phyloP scores from a whole-genome alignment of 176 grass and related monocot species.

The Guadua angustifolia region DNA sequence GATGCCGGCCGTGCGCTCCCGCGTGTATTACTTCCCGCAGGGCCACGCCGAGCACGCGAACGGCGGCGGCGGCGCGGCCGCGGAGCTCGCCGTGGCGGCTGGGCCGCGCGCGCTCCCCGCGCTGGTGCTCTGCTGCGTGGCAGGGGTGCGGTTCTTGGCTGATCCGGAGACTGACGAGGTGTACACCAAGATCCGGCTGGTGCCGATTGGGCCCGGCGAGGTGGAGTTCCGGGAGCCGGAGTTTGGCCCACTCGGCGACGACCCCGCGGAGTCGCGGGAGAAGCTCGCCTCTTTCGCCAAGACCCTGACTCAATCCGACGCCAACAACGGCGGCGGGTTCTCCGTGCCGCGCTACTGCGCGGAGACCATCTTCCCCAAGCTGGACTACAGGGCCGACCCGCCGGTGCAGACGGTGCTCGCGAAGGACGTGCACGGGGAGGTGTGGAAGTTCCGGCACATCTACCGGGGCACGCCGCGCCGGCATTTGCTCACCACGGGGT shows the following conservation, averaged over 20 bases:
- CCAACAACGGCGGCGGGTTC: conserved; percentile 77
- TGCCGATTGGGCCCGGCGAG: conserved; percentile 48
- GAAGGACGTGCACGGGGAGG: conserved; percentile 64
- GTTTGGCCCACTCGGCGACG: conserved; percentile 1
- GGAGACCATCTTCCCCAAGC: conserved; percentile 69
- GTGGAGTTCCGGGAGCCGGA: conserved; percentile 35
- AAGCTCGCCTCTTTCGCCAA: conserved; percentile 55
- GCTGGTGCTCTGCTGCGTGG: conserved; percentile 59
- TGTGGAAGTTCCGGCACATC: conserved; percentile 78
- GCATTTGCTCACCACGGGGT: conserved; percentile 72
- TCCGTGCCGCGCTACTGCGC: conserved; percentile 79
- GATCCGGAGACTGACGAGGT: conserved; percentile 84
- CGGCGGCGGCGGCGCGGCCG: conserved; percentile 11
- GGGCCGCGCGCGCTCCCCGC: conserved; percentile 49
- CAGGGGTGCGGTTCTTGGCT: conserved; percentile 65
- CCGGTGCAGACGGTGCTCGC: conserved; percentile 63
- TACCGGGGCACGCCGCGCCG: conserved; percentile 72
- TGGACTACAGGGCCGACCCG: conserved; percentile 61
- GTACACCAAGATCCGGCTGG: conserved; percentile 67
- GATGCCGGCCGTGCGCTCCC: conserved; percentile 61
- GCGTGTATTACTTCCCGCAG: conserved; percentile 92
- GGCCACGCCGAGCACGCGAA: conserved; percentile 92
- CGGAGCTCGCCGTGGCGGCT: conserved; percentile 36
- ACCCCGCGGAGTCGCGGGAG: conserved; percentile 14
- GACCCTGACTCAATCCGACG: conserved; percentile 71